Evolutionary conservation across 2,329 filamentous ascomycete species (phyloP).

Genomic region (Botrytis pseudocinerea): DNA sequence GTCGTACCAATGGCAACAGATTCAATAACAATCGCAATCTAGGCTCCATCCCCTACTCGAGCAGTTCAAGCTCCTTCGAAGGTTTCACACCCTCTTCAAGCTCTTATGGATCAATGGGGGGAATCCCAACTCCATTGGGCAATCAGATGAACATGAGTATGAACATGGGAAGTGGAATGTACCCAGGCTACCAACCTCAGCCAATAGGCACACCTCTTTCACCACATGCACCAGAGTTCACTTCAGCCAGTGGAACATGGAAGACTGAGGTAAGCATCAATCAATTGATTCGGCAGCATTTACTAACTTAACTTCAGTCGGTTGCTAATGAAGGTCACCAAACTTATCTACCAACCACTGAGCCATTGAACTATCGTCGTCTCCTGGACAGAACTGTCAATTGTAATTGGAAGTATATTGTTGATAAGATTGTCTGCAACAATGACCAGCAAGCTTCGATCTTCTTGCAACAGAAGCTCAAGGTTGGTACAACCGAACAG

Average conservation of each 20-base stretch:
- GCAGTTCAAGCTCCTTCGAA: constrained; percentile 41
- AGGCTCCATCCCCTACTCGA: constrained; percentile 36
- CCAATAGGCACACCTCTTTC: constrained; percentile 67
- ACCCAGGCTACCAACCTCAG: constrained; percentile 50
- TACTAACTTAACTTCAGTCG: constrained; percentile 44
- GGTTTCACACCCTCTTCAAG: constrained; percentile 37
- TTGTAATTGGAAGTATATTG: constrained; percentile 99
- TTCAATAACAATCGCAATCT: constrained; percentile 37
- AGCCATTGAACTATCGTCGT: constrained; percentile 94
- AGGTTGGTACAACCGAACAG: constrained; percentile 90
- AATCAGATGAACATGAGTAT: constrained; percentile 31
- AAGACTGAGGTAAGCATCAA: constrained; percentile 40
- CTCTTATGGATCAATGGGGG: constrained; percentile 37
- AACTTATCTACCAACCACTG: constrained; percentile 81
- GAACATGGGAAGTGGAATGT: constrained; percentile 33
- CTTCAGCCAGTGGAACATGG: constrained; percentile 48
- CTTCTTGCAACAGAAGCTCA: constrained; percentile 98
- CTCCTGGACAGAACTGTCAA: constrained; percentile 93
- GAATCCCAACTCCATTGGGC: constrained; percentile 30
- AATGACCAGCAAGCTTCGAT: constrained; percentile 99
- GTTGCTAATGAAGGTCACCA: constrained; percentile 55
- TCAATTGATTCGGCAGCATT: constrained; percentile 28
- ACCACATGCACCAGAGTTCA: constrained; percentile 74
- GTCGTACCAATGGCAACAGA: constrained; percentile 36
- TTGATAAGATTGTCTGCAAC: constrained; percentile 98